Percentiles rank a stretch among this genome's conserved stretches.
Evolutionary conservation across 2,329 filamentous ascomycete species (phyloP).

Genomic region (Acrodontium crateriforme): DNA sequence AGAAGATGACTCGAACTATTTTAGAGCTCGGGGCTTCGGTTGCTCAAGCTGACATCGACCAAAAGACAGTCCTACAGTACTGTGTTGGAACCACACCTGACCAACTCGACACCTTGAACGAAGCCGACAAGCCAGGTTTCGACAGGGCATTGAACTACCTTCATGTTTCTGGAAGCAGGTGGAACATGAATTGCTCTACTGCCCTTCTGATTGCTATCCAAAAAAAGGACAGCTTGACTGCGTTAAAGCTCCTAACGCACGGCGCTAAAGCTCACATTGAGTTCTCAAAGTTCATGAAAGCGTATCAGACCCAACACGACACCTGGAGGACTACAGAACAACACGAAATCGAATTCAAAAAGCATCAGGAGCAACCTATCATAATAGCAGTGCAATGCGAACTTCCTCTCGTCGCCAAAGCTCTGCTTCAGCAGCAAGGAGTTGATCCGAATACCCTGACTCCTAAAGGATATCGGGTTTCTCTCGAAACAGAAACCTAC

Average conservation of each 20-base stretch:
- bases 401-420: slow-evolving; percentile 38
- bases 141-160: slow-evolving; percentile 56
- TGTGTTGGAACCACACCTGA: slow-evolving; percentile 41
- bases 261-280: slow-evolving; percentile 48
- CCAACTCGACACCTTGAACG: slow-evolving; percentile 29
- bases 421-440: slow-evolving; percentile 43
- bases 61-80: slow-evolving; percentile 53
- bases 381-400: slow-evolving; percentile 44
- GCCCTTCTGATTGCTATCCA: slow-evolving; percentile 48
- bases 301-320: slow-evolving; percentile 32
- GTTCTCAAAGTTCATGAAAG: slow-evolving; percentile 51
- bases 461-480: slow-evolving; percentile 17
- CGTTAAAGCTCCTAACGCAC: slow-evolving; percentile 46
- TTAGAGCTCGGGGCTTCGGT: slow-evolving; percentile 58
- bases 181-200: slow-evolving; percentile 25
- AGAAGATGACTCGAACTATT: slow-evolving; percentile 50
- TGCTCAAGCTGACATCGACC: slow-evolving; percentile 54
- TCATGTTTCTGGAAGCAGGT: slow-evolving; percentile 26
- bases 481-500: too few species aligned
- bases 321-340: slow-evolving; percentile 27
- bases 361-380: slow-evolving; percentile 48
- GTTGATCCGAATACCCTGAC: slow-evolving; percentile 52
- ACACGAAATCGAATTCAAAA: slow-evolving; percentile 37
- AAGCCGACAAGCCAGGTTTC: slow-evolving; percentile 46
- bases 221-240: slow-evolving; percentile 38